These are phyloP conservation scores for Colletotrichum agaves DNA, from an alignment of 2,329 filamentous ascomycete species.

Conservation along the genomic window DNA sequence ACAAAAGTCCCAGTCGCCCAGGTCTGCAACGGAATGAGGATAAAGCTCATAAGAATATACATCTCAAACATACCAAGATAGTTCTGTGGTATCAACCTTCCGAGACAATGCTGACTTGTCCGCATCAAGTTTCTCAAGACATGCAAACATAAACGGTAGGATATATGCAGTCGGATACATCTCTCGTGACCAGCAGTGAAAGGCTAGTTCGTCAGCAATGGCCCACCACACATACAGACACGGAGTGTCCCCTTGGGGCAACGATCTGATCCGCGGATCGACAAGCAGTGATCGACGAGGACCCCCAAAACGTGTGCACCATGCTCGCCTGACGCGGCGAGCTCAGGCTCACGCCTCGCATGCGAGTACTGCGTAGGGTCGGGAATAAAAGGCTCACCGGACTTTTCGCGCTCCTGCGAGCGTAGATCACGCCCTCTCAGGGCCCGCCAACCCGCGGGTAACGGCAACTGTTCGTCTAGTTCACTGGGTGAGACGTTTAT, in stretches of 20 bases:
- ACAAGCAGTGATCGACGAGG: slow-evolving; percentile 31
- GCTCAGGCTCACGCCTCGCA: slow-evolving; percentile 3
- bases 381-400: not conserved
- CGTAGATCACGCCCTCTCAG: not conserved
- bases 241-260: not conserved
- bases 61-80: too few species aligned
- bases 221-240: not conserved
- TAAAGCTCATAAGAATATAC: too few species aligned
- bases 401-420: not conserved
- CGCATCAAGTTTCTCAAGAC: not conserved
- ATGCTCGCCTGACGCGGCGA: slow-evolving; percentile 2
- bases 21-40: too few species aligned
- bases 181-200: not conserved
- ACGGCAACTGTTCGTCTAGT: not conserved
- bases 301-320: slow-evolving; percentile 18
- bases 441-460: not conserved
- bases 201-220: not conserved
- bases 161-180: not conserved
- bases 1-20: too few species aligned
- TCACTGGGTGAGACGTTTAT: not conserved
- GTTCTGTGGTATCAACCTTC: too few species aligned
- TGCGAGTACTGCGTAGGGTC: not conserved
- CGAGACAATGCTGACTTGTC: not conserved
- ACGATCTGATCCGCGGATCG: slow-evolving; percentile 24
- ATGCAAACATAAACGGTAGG: slow-evolving; percentile 2